phyloP scores from a whole-genome alignment of 2,329 filamentous ascomycete species.

The Xenoacremonium recifei region DNA sequence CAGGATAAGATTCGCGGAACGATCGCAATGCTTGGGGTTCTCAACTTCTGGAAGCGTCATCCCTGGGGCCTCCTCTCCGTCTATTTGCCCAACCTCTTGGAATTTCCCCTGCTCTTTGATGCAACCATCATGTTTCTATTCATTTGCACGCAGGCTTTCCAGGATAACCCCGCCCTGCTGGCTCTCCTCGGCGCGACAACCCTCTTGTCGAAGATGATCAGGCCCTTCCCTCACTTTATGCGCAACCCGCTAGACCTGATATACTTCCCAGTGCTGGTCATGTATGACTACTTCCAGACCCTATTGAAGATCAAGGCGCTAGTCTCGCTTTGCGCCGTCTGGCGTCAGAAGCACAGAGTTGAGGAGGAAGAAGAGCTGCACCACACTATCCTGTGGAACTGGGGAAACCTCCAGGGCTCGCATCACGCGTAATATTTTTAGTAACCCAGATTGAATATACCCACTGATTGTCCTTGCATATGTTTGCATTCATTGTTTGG shows the following conservation, averaged over 20 bases:
- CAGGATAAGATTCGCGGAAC: conserved; percentile 8
- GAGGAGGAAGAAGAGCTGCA: not conserved
- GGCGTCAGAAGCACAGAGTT: not conserved
- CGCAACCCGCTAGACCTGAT: not conserved
- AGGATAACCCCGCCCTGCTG: not conserved
- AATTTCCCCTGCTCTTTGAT: conserved; percentile 8
- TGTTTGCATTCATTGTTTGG: no score
- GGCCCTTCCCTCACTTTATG: not conserved
- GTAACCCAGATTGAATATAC: no score
- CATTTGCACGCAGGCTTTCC: not conserved
- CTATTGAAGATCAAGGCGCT: conserved; percentile 12
- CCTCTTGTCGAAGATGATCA: not conserved
- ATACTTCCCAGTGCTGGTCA: not conserved
- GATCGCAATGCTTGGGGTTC: conserved; percentile 1
- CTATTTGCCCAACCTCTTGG: conserved; percentile 7
- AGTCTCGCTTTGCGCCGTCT: conserved; percentile 4
- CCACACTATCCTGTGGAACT: not conserved
- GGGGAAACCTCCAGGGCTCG: not conserved
- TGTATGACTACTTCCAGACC: conserved; percentile 4
- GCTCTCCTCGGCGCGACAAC: not conserved
- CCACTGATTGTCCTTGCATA: no score
- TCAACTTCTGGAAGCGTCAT: not conserved
- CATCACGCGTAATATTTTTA: no score
- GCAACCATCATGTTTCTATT: conserved; percentile 1
- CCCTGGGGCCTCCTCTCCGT: conserved; percentile 3